Evolutionary conservation across 2,329 filamentous ascomycete species (phyloP).

Genomic region (Monosporascus sp.): DNA sequence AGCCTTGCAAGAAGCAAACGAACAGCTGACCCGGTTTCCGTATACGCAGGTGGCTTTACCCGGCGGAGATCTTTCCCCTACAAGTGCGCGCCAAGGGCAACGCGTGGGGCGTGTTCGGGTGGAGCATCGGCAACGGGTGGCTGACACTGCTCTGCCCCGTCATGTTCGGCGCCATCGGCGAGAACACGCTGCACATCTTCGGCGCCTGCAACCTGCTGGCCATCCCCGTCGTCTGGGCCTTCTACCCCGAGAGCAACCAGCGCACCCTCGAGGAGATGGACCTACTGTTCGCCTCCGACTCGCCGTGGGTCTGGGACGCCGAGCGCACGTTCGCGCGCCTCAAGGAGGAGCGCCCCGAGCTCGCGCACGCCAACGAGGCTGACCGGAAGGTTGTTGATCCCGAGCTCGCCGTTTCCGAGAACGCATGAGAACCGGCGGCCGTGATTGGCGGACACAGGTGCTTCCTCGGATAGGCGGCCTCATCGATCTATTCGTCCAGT

Average conservation of each 20-base stretch:
- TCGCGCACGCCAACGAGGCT: slow-evolving; percentile 31
- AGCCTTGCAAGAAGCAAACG: background rate
- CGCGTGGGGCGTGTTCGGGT: slow-evolving; percentile 70
- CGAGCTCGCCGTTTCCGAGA: slow-evolving; percentile 13
- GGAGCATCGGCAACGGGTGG: slow-evolving; percentile 72
- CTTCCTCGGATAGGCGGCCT: no score
- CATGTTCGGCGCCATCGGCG: slow-evolving; percentile 45
- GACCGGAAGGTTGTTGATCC: slow-evolving; percentile 20
- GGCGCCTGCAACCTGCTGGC: slow-evolving; percentile 60
- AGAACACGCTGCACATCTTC: slow-evolving; percentile 72
- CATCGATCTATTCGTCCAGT: no score
- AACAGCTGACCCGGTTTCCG: slow-evolving; percentile 20
- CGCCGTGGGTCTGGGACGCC: slow-evolving; percentile 66
- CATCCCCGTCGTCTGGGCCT: slow-evolving; percentile 65
- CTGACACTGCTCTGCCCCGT: slow-evolving; percentile 19
- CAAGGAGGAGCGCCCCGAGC: slow-evolving; percentile 54
- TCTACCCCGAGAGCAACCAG: slow-evolving; percentile 71
- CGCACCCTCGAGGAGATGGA: slow-evolving; percentile 73
- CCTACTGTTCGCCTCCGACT: slow-evolving; percentile 61
- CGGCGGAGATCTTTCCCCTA: slow-evolving; percentile 69
- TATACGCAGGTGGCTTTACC: slow-evolving; percentile 53
- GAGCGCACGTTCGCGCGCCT: slow-evolving; percentile 59
- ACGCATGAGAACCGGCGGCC: background rate
- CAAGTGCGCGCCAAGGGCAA: slow-evolving; percentile 69
- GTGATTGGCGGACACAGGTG: background rate